Evolutionary conservation across 495 filamentous ascomycete species (phyloP), one percentile per base, ranked within the genome.

Genomic region (Tuber microsphaerosporum): DNA sequence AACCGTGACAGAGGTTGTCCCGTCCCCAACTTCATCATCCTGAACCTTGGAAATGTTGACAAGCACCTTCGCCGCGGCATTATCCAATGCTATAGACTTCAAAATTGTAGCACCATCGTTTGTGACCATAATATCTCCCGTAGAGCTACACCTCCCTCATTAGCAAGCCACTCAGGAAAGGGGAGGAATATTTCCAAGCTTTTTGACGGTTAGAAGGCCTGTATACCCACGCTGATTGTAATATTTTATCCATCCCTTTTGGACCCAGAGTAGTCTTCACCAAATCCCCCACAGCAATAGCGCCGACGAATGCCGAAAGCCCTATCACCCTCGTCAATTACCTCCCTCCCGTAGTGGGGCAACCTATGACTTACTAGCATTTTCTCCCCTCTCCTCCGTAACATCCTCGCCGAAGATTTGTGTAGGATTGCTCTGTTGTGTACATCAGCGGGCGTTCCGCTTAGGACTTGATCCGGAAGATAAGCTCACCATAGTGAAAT

Each of bases 31-130:
- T 83, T 98, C 96, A 83, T 99, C 95, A 82, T 99, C 95, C 84
- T 99, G 95, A 5, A 99, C 95, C 86, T 99, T 99, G 71, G 95
- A 98, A 83, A 99, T 98, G 84, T 99, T 99, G 79, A 99, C 95
- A 69, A 99, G 89, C 3, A 94, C 92, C 86, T 99, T 99, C 37
- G 95, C 95, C 0, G 95, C 95, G 34, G 95, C 95, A 84, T 99
- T 99, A 84, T 99, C 95, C 81, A 99, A 90, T n/a, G 95, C 96
- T 85, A 99, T 99, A 20, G 94, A 91, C 84, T 99, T 99, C 75
- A 99, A 88, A 79, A 99, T 99, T 1, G 95, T 99, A 73, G 95
- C 95, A 80, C 95, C 95, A 86, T 99, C 95, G 84, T 99, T 99
- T 56, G 95, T 99, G 75, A 98, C 95, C 88, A 97, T 92, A 80